These are phyloP conservation scores for Penicillium sp. DNA, from an alignment of 2,329 filamentous ascomycete genomes.

Conservation along the genomic window DNA sequence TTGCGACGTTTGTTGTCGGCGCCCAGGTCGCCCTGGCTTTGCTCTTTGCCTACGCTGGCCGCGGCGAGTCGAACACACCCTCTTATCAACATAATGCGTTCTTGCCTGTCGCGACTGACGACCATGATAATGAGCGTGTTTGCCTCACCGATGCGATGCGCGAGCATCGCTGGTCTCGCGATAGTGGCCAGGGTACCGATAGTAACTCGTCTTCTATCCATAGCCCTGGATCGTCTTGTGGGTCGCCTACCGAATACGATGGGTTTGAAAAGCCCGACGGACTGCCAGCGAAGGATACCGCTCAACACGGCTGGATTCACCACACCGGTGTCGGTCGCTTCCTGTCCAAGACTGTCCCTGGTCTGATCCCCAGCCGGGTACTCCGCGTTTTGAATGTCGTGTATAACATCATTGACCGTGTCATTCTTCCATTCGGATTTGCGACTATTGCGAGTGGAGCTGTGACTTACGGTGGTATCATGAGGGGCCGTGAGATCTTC, in stretches of 20 bases:
- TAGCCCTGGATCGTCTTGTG: slow-evolving; percentile 62
- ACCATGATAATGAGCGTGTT: slow-evolving; percentile 46
- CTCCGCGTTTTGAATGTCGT: slow-evolving; percentile 59
- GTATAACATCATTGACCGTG: slow-evolving; percentile 71
- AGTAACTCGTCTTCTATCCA: slow-evolving; percentile 65
- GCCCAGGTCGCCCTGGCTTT: slow-evolving; percentile 70
- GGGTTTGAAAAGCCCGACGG: slow-evolving; percentile 50
- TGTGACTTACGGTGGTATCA: slow-evolving; percentile 77
- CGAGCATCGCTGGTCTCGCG: slow-evolving; percentile 62
- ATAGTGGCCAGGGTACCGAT: slow-evolving; percentile 75
- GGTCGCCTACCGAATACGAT: slow-evolving; percentile 50
- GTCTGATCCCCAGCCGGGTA: slow-evolving; percentile 56
- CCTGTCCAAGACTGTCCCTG: slow-evolving; percentile 55
- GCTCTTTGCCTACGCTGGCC: slow-evolving; percentile 60
- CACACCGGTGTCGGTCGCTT: slow-evolving; percentile 51
- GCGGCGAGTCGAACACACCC: slow-evolving; percentile 36
- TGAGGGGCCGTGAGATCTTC: slow-evolving; percentile 70
- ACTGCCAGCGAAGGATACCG: slow-evolving; percentile 41
- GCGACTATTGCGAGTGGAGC: slow-evolving; percentile 69
- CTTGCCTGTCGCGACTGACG: slow-evolving; percentile 60
- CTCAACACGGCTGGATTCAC: slow-evolving; percentile 45
- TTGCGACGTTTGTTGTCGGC: slow-evolving; percentile 68
- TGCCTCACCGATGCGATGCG: slow-evolving; percentile 40
- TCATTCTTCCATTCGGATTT: slow-evolving; percentile 76
- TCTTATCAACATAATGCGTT: slow-evolving; percentile 58